Conservation (phyloP, 441 rosid genomes). For the Capsella rubella region DNA sequence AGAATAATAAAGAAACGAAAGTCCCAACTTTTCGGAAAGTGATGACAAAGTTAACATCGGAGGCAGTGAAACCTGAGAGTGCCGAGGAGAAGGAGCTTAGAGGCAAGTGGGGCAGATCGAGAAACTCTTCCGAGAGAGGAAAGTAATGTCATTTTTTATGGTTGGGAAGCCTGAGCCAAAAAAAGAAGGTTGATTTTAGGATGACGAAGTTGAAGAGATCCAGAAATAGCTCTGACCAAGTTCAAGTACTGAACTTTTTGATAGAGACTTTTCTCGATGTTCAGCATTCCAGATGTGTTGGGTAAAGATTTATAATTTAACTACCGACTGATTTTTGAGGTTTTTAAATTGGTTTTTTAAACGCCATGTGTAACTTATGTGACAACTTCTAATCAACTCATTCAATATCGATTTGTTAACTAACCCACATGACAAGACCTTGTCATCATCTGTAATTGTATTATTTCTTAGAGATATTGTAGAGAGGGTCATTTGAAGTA, state of each 20-base stretch:
- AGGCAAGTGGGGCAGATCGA: conserved; percentile 49
- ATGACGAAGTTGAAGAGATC: conserved; percentile 7
- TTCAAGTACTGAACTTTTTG: background rate
- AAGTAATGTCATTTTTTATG: conserved; percentile 51
- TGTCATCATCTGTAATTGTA: no score
- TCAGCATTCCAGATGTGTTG: no score
- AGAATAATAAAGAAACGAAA: background rate
- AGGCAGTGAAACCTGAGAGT: conserved; percentile 60
- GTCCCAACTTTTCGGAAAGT: background rate
- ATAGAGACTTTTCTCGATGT: background rate
- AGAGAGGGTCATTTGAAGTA: background rate
- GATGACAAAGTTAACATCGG: background rate
- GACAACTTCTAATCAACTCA: background rate
- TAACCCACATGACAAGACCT: no score
- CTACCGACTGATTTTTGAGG: no score
- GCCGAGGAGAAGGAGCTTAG: conserved; percentile 67
- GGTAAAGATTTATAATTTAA: no score
- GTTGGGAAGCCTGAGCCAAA: background rate
- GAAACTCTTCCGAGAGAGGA: conserved; percentile 70
- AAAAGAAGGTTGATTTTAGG: background rate
- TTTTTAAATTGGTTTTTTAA: no score
- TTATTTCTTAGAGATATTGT: background rate
- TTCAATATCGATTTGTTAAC: background rate
- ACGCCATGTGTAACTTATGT: no score
- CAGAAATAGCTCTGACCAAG: conserved; percentile 24